These are phyloP conservation scores for Colletotrichum euphorbiae DNA, from an alignment of 2,329 filamentous ascomycete species.

Conservation along the genomic window DNA sequence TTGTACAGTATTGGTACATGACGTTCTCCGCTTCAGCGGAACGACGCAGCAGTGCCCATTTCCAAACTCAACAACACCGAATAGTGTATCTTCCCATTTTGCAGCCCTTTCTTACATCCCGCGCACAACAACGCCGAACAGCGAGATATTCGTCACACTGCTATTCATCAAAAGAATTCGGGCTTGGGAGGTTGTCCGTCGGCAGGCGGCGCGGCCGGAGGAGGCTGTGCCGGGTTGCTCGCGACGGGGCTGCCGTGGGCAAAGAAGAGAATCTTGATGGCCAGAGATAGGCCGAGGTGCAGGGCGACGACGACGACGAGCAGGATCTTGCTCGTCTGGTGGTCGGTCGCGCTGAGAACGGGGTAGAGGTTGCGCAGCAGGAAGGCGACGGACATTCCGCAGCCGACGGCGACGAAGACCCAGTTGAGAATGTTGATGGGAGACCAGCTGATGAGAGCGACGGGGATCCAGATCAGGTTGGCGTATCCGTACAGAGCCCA, in stretches of 20 bases:
- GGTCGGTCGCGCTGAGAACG: slow-evolving; percentile 91
- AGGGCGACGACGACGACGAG: slow-evolving; percentile 85
- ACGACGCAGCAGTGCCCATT: slow-evolving; percentile 3
- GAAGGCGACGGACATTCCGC: slow-evolving; percentile 85
- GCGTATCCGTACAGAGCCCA: slow-evolving; percentile 96
- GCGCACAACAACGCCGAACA: background rate
- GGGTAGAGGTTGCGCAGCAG: slow-evolving; percentile 89
- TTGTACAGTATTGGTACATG: slow-evolving; percentile 34
- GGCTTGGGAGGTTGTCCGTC: slow-evolving; percentile 30
- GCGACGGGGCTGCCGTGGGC: slow-evolving; percentile 75
- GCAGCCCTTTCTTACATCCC: background rate
- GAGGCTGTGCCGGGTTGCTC: slow-evolving; percentile 23
- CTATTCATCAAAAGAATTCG: slow-evolving; percentile 23
- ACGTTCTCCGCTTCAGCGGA: slow-evolving; percentile 1
- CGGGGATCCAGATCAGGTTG: slow-evolving; percentile 97
- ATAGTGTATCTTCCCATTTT: background rate
- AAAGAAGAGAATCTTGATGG: slow-evolving; percentile 98
- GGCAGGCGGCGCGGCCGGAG: slow-evolving; percentile 31
- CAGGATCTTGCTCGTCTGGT: slow-evolving; percentile 88
- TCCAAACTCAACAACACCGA: background rate
- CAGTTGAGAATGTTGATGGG: slow-evolving; percentile 89
- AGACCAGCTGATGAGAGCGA: slow-evolving; percentile 92
- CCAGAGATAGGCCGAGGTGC: slow-evolving; percentile 89
- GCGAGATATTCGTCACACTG: background rate
- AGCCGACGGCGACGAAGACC: slow-evolving; percentile 89